Evolutionary conservation across 176 grass and related monocot genomes (phyloP), one percentile per base, ranked within the genome.

Genomic region (Musa schizocarpa): DNA sequence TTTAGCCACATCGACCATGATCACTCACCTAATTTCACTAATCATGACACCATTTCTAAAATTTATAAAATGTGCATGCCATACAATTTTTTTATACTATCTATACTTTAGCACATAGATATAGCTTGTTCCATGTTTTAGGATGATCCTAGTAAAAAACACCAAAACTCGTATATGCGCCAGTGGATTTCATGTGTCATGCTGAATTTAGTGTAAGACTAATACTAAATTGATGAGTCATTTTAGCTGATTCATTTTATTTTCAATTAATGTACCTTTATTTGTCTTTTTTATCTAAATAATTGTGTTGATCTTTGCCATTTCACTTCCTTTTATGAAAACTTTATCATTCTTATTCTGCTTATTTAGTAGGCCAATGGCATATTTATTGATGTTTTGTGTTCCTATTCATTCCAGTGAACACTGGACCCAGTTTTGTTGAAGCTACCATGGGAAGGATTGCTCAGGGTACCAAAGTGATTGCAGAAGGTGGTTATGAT

Each of bases 391-490:
- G 13, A 27, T 74, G 9, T 56, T 27, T 12, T 27, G n/a, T 74
- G 10, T 74, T 24, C 13, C 52, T 55, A 54, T 27, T 56, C 72
- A 19, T 21, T 51, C 8, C 75, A 77, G 75, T 77, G 75, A 77
- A 77, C 43, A 77, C 75, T 52, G 75, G 75, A 63, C 75, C 75
- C 14, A 77, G 75, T 53, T 25, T 77, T 65, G 61, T 61, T 77
- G 75, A 77, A 11, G 75, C 75, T 77, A 61, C 75, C 19, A 77
- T 77, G 75, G 75, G 75, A 61, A 77, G 58, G 49, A 77, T 77
- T 53, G 75, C 75, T 77, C 75, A 77, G 65, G 75, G 75, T 65
- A 77, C 75, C 48, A 77, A 77, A 77, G 75, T 77, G 12, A 77
- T 77, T 25, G 75, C 75, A 26, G 75, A 77, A 77, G 75, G 75